Evolutionary conservation across 2,329 filamentous ascomycete genomes (phyloP), one percentile per base, ranked within the genome.

Genomic region (Alternaria triticina): DNA sequence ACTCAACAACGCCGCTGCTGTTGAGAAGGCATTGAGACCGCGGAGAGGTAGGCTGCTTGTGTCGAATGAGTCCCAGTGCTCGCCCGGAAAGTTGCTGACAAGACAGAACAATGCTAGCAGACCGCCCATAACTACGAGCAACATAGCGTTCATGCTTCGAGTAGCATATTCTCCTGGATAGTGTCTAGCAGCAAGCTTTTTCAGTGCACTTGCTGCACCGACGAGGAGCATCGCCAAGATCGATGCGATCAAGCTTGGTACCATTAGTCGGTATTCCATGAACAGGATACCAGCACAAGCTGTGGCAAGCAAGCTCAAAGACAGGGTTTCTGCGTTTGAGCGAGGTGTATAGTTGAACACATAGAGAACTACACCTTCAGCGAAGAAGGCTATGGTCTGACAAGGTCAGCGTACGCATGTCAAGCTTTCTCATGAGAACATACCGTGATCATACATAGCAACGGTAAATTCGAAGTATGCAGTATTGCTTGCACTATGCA

Each of bases 361-460:
- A 11, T 68, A 56, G 20, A 57, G 60, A 27, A 73, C 45, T 1
- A 63, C 10, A 5, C 61, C 54, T 55, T 76, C 70, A 22, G 57
- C 60, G 55, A 72, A 66, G 46, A 66, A 67, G 27, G 69, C 61
- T 54, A 73, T 67, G 4, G 63, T 65, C 69, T 68, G 33, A 30
- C 15, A 61, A 22, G 25, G 15, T 54, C 65, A 61, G 49, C 33
- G 58, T 25, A 50, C 33, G 27, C 28, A 22, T 23, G 27, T 36
- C 15, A 23, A 20, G 5, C 10, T 36, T 40, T 11, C 22, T 22
- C 11, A 1, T 15, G n/a, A n/a, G 46, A 67, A 52, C 75, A 68
- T 65, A 78, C 77, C 3, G 68, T 66, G 8, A 78, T 58, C 71
- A 78, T 76, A 20, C 67, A 62, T 12, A 79, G 58, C 0, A 76